phyloP scores from a whole-genome alignment of 2,329 filamentous ascomycete genomes.

The Neocatenulostroma microsporum region DNA sequence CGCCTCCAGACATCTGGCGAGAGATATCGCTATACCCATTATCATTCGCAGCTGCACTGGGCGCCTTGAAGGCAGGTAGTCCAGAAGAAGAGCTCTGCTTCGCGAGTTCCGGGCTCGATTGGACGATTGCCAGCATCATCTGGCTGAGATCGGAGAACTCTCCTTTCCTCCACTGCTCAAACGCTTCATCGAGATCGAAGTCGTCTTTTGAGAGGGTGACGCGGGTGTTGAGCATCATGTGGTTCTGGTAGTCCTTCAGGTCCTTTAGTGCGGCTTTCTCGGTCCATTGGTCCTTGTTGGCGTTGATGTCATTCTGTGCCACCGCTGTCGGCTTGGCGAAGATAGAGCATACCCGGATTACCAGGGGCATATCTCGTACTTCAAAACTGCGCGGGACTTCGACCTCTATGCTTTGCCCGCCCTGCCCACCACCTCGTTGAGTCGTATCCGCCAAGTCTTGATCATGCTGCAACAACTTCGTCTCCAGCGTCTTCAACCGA shows the following conservation, averaged over 20 bases:
- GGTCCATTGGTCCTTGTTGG: constrained; percentile 74
- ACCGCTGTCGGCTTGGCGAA: constrained; percentile 74
- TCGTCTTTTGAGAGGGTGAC: constrained; percentile 74
- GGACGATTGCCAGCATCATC: constrained; percentile 87
- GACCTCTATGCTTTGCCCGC: constrained; percentile 67
- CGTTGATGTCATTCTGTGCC: constrained; percentile 80
- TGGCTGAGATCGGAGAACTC: constrained; percentile 81
- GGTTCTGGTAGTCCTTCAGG: constrained; percentile 86
- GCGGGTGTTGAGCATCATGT: constrained; percentile 70
- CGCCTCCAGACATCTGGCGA: constrained; percentile 39
- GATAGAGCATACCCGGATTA: constrained; percentile 75
- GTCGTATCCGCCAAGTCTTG: constrained; percentile 68
- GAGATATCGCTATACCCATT: constrained; percentile 39
- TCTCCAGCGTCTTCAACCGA: constrained; percentile 74
- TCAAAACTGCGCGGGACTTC: constrained; percentile 78
- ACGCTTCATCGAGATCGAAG: constrained; percentile 84
- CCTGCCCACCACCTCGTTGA: constrained; percentile 49
- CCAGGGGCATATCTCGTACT: constrained; percentile 94
- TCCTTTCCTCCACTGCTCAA: constrained; percentile 82
- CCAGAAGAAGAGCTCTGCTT: constrained; percentile 60
- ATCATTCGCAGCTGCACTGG: constrained; percentile 17
- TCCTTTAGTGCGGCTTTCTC: constrained; percentile 85
- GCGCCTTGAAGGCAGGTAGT: constrained; percentile 20
- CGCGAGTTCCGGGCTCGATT: constrained; percentile 74
- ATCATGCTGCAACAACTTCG: constrained; percentile 87